Percentiles rank a stretch among this genome's conserved stretches.
Conservation (phyloP, 345 rosid species). For the Conringia planisiliqua region DNA sequence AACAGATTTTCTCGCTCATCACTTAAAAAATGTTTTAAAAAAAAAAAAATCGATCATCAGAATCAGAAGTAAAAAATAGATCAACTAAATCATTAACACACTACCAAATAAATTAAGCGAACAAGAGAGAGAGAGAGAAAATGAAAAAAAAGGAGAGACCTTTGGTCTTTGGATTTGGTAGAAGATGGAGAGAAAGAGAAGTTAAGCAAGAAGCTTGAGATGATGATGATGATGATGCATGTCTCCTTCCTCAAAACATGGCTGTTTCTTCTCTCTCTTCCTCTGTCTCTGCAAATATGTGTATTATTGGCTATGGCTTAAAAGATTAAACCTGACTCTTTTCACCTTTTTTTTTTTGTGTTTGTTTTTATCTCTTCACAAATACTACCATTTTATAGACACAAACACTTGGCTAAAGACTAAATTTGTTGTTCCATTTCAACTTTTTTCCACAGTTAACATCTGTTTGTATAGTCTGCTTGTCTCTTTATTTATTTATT, state of each 20-base stretch:
- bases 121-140: neutral
- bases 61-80: constrained; percentile 12
- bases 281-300: constrained; percentile 30
- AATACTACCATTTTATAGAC: neutral
- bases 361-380: neutral
- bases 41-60: neutral
- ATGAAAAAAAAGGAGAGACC: constrained; percentile 13
- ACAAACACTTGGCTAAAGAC: neutral
- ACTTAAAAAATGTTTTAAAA: neutral
- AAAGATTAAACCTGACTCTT: constrained; percentile 31
- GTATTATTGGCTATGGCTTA: constrained; percentile 38
- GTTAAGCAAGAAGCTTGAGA: constrained; percentile 28
- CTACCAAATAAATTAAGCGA: constrained; percentile 12
- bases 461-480: neutral
- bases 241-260: constrained; percentile 43
- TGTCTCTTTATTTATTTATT: neutral
- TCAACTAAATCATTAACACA: constrained; percentile 20
- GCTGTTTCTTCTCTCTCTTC: constrained; percentile 25
- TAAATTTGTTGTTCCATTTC: neutral
- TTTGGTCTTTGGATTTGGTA: constrained; percentile 27
- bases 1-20: neutral
- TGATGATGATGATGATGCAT: constrained; percentile 31
- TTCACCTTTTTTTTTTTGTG: neutral
- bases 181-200: constrained; percentile 26
- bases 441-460: neutral